Base-by-base conservation (phyloP, 768 basidiomycete genomes). In the Mycena floridula region DNA sequence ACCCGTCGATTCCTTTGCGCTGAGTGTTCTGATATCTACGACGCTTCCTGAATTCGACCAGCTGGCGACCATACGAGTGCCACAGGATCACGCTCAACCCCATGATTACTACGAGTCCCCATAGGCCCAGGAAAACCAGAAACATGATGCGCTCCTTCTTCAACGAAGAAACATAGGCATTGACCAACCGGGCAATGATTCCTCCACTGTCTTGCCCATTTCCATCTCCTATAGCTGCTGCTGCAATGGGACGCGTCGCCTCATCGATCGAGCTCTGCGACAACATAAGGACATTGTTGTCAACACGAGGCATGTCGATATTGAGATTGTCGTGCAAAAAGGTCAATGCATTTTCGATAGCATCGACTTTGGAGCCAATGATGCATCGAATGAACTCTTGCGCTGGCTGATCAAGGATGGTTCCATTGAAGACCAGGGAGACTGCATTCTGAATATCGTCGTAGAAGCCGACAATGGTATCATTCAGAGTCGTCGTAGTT, bases 361-460 rank as follows among this genome's bases (percentile, higher is more conserved):
- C 89, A 44, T 82, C 69, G 38, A 98, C 83, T 60, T 98, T 98
- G 48, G 76, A 74, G n/a, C 95, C 95, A 53, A 98, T 76, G 56
- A 97, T 74, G 59, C 95, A 97, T 55, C 70, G 77, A 56, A 96
- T 66, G 58, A 98, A 96, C 42, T 89, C 90, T 54, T 89, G 85
- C 9, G 88, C 78, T 0, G 92, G 90, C 3, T 68, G 58, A 54
- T 88, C 82, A 25, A 97, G 77, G 52, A 93, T 76, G 4, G 93
- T 94, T 7, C 81, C 81, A 38, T 88, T 85, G 62, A 98, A 94
- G 7, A 92, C 76, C 1, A 73, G 71, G 44, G 72, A 66, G n/a
- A 98, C 89, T 5, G 78, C 72, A 36, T 75, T 70, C 62, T 95
- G 88, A 25, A 99, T 66, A 40, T 91, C 92, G 45, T 70, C 70